Evolutionary conservation across 2,329 filamentous ascomycete species (phyloP).

Genomic region (Shiraia sp.): DNA sequence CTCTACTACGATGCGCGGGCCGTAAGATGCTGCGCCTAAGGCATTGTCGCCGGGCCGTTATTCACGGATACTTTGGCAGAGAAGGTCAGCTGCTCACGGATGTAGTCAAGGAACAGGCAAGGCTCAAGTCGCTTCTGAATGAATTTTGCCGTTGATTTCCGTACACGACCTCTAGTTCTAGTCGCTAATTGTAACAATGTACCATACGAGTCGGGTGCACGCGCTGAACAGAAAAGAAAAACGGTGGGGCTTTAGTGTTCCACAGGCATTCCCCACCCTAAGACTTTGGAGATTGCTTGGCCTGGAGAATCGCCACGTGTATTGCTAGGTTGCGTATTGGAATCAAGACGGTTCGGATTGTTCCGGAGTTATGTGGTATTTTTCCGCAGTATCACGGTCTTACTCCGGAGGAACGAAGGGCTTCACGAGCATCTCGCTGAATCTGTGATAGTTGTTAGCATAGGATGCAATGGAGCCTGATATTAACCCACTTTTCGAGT

Average conservation of each 20-base stretch:
- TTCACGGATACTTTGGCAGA: not conserved
- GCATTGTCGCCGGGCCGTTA: not conserved
- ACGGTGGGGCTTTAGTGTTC: too few relatives aligned
- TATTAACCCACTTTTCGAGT: constrained; percentile 66
- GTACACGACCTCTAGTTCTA: too few relatives aligned
- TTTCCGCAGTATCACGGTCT: not conserved
- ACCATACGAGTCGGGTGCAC: too few relatives aligned
- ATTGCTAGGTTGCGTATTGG: too few relatives aligned
- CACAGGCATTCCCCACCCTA: too few relatives aligned
- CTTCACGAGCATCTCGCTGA: constrained; percentile 80
- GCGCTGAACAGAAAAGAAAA: not conserved
- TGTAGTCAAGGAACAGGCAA: constrained; percentile 17
- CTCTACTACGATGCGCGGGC: not conserved
- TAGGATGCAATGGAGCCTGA: too few relatives aligned
- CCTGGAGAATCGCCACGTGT: not conserved
- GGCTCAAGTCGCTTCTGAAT: not conserved
- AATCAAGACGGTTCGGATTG: too few relatives aligned
- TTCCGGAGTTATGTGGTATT: too few relatives aligned
- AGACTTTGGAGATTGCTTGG: too few relatives aligned
- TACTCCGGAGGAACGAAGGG: constrained; percentile 70
- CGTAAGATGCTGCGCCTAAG: not conserved
- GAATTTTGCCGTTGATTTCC: not conserved
- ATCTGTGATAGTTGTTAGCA: constrained; percentile 48
- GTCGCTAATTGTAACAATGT: too few relatives aligned
- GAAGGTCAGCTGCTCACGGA: constrained; percentile 20